Conservation (phyloP, 2,329 filamentous ascomycete genomes). For the Alternaria longipes region DNA sequence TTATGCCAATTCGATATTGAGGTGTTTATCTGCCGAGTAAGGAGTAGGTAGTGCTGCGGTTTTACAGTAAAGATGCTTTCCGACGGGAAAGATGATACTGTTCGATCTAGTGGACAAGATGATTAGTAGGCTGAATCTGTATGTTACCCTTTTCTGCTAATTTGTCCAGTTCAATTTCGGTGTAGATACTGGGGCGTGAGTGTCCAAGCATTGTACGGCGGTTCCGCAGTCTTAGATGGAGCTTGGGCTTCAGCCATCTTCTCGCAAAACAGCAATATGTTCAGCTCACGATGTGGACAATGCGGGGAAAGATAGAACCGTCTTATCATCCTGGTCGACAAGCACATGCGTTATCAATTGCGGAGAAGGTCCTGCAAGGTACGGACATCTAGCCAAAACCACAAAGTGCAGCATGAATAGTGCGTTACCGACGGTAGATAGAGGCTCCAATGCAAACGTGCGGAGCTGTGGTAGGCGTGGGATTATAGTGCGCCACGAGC, state of each 20-base stretch:
- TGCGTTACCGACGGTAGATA: neutral
- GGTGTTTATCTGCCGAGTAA: neutral
- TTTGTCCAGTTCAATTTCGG: neutral
- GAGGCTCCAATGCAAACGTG: neutral
- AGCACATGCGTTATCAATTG: constrained; percentile 2
- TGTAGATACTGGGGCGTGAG: neutral
- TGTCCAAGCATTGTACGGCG: neutral
- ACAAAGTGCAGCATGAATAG: neutral
- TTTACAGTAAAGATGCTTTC: neutral
- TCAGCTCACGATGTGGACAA: neutral
- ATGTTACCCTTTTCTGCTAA: neutral
- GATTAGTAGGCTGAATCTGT: neutral
- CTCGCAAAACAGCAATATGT: neutral
- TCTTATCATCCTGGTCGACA: neutral
- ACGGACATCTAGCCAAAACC: neutral
- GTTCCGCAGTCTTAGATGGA: neutral
- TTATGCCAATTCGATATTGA: neutral
- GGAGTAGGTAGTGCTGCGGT: neutral
- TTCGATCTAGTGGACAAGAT: neutral
- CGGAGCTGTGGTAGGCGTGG: neutral
- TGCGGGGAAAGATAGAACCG: constrained; percentile 6
- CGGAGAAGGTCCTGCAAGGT: constrained; percentile 10
- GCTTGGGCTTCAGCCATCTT: neutral
- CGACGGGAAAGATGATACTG: neutral
- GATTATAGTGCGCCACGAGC: constrained; percentile 3